These are phyloP conservation scores for Cercospora berteroae DNA, from an alignment of 2,329 filamentous ascomycete species.

Conservation along the genomic window DNA sequence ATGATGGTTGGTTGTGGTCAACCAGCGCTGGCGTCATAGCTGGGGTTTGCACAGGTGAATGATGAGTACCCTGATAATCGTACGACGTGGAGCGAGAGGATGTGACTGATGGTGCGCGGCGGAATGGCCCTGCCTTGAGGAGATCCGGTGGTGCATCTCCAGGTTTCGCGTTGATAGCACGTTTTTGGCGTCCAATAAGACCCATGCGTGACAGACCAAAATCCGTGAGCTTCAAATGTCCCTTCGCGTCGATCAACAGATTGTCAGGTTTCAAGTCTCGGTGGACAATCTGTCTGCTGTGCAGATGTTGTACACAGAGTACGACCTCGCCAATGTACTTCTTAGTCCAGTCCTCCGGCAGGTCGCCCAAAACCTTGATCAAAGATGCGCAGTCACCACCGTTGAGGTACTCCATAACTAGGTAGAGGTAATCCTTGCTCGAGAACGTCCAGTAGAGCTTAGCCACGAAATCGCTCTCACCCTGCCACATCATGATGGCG, in stretches of 20 bases:
- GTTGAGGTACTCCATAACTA: constrained; percentile 99
- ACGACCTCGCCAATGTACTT: constrained; percentile 97
- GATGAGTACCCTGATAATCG: constrained; percentile 70
- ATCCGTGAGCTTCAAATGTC: constrained; percentile 94
- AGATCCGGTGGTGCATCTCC: constrained; percentile 88
- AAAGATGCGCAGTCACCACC: constrained; percentile 95
- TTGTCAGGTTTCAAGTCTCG: constrained; percentile 97
- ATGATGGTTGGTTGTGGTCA: constrained; percentile 73
- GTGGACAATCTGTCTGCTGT: constrained; percentile 92
- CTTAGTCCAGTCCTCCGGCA: constrained; percentile 96
- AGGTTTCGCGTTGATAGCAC: constrained; percentile 73
- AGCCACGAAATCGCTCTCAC: constrained; percentile 96
- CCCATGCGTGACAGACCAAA: constrained; percentile 98
- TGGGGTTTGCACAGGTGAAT: constrained; percentile 81
- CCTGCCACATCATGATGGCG: constrained; percentile 99
- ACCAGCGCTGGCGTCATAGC: constrained; percentile 75
- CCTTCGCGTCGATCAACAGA: constrained; percentile 91
- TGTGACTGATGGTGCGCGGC: constrained; percentile 75
- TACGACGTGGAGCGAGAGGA: constrained; percentile 94
- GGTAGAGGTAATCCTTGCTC: constrained; percentile 96
- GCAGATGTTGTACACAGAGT: constrained; percentile 92
- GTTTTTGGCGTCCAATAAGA: constrained; percentile 91
- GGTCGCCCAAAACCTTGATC: constrained; percentile 86
- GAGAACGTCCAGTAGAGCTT: constrained; percentile 99
- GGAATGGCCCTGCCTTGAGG: constrained; percentile 88